These are phyloP conservation scores for Lasiodiplodia gonubiensis DNA, from an alignment of 2,329 filamentous ascomycete genomes.

Conservation along the genomic window DNA sequence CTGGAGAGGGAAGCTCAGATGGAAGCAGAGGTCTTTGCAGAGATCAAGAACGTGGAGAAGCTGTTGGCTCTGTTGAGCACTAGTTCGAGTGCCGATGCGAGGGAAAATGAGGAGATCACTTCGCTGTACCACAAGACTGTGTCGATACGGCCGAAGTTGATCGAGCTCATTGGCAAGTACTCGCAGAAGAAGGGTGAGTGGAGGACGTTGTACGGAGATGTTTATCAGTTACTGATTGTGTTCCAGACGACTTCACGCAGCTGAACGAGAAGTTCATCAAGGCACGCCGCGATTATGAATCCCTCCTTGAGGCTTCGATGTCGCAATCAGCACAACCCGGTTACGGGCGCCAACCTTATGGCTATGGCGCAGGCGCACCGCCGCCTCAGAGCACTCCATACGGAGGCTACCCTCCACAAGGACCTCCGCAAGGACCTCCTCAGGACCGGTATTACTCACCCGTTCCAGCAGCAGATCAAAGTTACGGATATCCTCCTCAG, in stretches of 20 bases:
- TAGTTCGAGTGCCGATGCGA: slow-evolving; percentile 68
- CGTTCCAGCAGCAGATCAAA: slow-evolving; percentile 37
- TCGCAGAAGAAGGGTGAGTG: slow-evolving; percentile 94
- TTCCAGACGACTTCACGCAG: slow-evolving; percentile 91
- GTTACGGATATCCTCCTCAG: slow-evolving; percentile 35
- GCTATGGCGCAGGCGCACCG: slow-evolving; percentile 34
- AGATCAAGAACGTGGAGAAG: slow-evolving; percentile 80
- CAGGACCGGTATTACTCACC: slow-evolving; percentile 47
- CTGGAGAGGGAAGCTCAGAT: slow-evolving; percentile 94
- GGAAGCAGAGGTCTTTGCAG: slow-evolving; percentile 80
- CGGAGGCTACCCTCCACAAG: slow-evolving; percentile 36
- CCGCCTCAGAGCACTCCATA: slow-evolving; percentile 36
- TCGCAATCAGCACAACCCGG: slow-evolving; percentile 82
- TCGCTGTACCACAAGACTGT: slow-evolving; percentile 88
- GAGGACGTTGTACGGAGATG: neutral
- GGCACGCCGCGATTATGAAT: slow-evolving; percentile 93
- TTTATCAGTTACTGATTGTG: slow-evolving; percentile 37
- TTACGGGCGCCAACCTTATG: slow-evolving; percentile 66
- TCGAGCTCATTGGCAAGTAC: slow-evolving; percentile 98
- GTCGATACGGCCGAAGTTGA: slow-evolving; percentile 93
- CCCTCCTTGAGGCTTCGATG: slow-evolving; percentile 95
- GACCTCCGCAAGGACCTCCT: slow-evolving; percentile 37
- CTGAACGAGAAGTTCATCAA: slow-evolving; percentile 99
- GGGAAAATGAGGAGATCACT: slow-evolving; percentile 97
- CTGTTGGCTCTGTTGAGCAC: slow-evolving; percentile 89